phyloP scores from a whole-genome alignment of 1,139 yeast genomes.

The Scheffersomyces quercinus region DNA sequence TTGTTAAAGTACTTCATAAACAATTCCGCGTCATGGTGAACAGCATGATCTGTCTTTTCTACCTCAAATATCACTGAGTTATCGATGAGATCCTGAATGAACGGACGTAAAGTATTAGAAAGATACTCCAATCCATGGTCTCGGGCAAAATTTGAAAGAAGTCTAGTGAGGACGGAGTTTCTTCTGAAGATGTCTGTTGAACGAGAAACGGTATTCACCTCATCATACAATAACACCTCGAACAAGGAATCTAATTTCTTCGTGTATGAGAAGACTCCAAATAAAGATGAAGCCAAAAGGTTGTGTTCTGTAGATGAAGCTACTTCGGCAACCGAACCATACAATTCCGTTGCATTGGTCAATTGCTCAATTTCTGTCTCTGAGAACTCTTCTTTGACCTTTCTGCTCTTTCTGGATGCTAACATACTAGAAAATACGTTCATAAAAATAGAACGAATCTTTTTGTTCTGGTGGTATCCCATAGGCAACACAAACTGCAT shows the following conservation, averaged over 20 bases:
- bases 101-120: constrained; percentile 52
- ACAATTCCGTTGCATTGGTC: constrained; percentile 22
- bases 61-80: constrained; percentile 62
- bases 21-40: constrained; percentile 44
- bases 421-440: constrained; percentile 73
- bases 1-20: constrained; percentile 60
- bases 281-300: constrained; percentile 64
- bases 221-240: constrained; percentile 57
- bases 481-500: constrained; percentile 74
- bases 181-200: constrained; percentile 76
- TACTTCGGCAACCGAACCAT: constrained; percentile 62
- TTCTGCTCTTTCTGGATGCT: constrained; percentile 36
- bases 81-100: constrained; percentile 50
- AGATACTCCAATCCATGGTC: constrained; percentile 65
- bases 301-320: constrained; percentile 56
- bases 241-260: constrained; percentile 58
- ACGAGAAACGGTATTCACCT: constrained; percentile 58
- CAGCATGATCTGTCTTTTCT: constrained; percentile 47
- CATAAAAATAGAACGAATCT: constrained; percentile 69
- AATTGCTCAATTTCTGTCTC: constrained; percentile 23
- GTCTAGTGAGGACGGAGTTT: constrained; percentile 79
- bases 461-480: constrained; percentile 69
- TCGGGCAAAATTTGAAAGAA: constrained; percentile 71
- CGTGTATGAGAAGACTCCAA: constrained; percentile 59
- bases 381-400: constrained; percentile 26